Conservation (phyloP, 768 basidiomycete genomes). For the Omphalotus guepiniiformis region DNA sequence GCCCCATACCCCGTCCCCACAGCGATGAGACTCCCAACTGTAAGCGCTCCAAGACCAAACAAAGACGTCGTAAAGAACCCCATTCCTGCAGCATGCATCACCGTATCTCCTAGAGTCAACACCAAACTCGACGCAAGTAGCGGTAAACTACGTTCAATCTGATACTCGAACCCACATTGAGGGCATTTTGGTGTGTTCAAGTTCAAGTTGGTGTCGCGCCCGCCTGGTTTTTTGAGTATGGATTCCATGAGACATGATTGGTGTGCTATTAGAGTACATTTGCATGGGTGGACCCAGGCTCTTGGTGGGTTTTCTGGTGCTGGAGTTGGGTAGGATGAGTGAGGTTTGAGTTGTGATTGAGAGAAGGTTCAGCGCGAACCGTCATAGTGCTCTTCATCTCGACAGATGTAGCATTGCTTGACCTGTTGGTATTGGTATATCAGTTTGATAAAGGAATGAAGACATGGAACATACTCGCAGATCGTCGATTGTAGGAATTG, state of each 20-base stretch:
- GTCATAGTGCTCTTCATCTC: conserved; percentile 6
- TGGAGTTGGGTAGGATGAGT: not conserved
- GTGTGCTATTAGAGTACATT: conserved; percentile 11
- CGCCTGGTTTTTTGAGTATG: not conserved
- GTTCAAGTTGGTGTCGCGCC: too few species aligned
- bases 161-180: conserved; percentile 5
- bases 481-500: conserved; percentile 5
- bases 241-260: conserved; percentile 7
- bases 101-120: conserved; percentile 1
- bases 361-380: not conserved
- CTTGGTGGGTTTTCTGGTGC: not conserved
- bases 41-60: not conserved
- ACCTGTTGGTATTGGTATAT: not conserved
- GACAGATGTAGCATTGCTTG: conserved; percentile 6
- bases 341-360: not conserved
- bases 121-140: not conserved
- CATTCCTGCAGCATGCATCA: conserved; percentile 1
- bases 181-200: conserved; percentile 3
- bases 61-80: conserved; percentile 3
- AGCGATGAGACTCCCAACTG: not conserved
- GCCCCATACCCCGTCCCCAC: conserved; percentile 8
- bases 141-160: not conserved
- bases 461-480: conserved; percentile 2
- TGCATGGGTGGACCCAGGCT: conserved; percentile 12
- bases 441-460: not conserved